Evolutionary conservation across 2,329 filamentous ascomycete species (phyloP).

Genomic region (Nothopassalora personata): DNA sequence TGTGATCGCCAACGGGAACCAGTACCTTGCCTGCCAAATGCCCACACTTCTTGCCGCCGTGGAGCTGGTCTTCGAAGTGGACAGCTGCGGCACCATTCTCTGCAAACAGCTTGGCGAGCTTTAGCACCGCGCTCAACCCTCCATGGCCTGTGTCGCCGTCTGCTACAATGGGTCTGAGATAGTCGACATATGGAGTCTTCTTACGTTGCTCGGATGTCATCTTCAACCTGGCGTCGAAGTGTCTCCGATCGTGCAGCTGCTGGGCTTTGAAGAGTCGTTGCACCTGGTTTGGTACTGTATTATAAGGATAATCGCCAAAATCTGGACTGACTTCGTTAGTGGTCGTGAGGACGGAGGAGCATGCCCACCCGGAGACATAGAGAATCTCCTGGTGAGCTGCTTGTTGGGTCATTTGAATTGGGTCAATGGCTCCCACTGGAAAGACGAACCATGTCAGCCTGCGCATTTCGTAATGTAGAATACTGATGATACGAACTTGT

Average conservation of each 20-base stretch:
- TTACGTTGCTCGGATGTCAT: conserved; percentile 68
- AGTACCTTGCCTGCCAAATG: conserved; percentile 94
- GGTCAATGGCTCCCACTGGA: conserved; percentile 91
- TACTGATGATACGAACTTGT: conserved; percentile 59
- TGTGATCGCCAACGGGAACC: conserved; percentile 89
- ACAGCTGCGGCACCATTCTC: conserved; percentile 95
- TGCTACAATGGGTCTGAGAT: conserved; percentile 88
- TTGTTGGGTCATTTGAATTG: conserved; percentile 99
- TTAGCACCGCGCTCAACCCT: conserved; percentile 85
- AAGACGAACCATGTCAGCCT: conserved; percentile 26
- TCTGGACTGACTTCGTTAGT: conserved; percentile 98
- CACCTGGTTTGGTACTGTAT: conserved; percentile 96
- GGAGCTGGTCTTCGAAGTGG: conserved; percentile 96
- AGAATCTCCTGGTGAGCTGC: conserved; percentile 92
- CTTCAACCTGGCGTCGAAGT: conserved; percentile 80
- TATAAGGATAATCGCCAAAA: conserved; percentile 98
- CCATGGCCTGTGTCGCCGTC: conserved; percentile 95
- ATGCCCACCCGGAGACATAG: conserved; percentile 96
- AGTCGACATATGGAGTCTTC: conserved; percentile 79
- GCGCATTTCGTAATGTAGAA: not conserved
- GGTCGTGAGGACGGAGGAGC: conserved; percentile 83
- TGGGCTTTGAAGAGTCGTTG: conserved; percentile 95
- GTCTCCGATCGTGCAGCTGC: conserved; percentile 91
- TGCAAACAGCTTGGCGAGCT: conserved; percentile 94
- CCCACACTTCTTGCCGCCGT: conserved; percentile 97